A percentile compares a stretch with the other conserved stretches of the same genome.
phyloP scores from a whole-genome alignment of 1,284 basidiomycete genomes.

The Puccinia novopanici region DNA sequence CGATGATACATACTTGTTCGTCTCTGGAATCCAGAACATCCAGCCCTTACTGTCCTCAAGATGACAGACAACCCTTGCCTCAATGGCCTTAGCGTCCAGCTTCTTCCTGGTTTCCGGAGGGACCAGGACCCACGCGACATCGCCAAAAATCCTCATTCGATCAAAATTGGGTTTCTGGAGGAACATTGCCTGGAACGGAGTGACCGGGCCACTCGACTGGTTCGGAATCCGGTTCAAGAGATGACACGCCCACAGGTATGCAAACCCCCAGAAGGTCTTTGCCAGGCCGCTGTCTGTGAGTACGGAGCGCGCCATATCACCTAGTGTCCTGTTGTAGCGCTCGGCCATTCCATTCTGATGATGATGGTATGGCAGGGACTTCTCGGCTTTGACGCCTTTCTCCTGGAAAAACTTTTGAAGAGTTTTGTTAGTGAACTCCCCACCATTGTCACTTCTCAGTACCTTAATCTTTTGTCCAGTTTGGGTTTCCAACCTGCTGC shows the following conservation, averaged over 20 bases:
- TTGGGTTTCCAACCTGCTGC: too few relatives aligned
- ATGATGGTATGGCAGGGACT: background rate
- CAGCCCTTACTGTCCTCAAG: background rate
- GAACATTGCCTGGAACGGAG: background rate
- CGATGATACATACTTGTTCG: too few relatives aligned
- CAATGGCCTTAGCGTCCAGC: background rate
- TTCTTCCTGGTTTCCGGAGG: background rate
- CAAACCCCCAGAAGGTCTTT: too few relatives aligned
- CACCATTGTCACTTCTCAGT: too few relatives aligned
- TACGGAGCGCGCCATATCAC: constrained; percentile 5
- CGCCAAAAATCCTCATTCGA: background rate
- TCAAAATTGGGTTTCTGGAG: background rate
- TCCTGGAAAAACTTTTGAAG: background rate
- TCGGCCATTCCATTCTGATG: constrained; percentile 22
- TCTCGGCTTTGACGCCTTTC: background rate
- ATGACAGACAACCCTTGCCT: background rate
- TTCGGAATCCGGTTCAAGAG: constrained; percentile 17
- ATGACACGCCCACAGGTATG: too few relatives aligned
- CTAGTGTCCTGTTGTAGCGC: constrained; percentile 7
- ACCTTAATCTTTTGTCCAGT: too few relatives aligned
- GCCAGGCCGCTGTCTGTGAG: too few relatives aligned
- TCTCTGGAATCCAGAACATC: too few relatives aligned
- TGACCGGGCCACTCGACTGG: background rate
- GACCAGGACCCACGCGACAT: background rate
- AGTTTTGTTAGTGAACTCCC: too few relatives aligned